These are phyloP conservation scores for Colletotrichum costaricense DNA, from an alignment of 2,329 filamentous ascomycete species.

Conservation along the genomic window DNA sequence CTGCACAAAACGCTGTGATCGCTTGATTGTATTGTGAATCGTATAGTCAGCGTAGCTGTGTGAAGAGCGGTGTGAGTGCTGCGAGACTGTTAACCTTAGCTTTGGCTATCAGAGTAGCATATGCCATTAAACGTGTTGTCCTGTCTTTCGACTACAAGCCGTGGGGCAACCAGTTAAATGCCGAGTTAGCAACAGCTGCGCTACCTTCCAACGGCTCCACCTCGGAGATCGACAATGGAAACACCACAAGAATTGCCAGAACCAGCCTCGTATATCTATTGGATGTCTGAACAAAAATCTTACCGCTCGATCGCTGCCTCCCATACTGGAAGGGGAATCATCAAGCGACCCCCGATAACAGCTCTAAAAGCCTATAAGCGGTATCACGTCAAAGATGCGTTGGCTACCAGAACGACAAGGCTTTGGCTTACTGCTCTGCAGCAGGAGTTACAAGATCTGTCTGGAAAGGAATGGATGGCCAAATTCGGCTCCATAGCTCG, in stretches of 20 bases:
- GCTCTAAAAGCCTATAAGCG: not conserved
- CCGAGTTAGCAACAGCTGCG: not conserved
- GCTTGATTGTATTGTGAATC: not conserved
- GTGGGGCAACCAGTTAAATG: not conserved
- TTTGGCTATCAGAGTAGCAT: not conserved
- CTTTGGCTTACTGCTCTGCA: too few species aligned
- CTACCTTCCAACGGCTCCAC: slow-evolving; percentile 7
- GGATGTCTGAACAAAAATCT: not conserved
- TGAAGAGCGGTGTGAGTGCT: not conserved
- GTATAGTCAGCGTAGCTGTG: not conserved
- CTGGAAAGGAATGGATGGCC: not conserved
- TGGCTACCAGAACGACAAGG: not conserved
- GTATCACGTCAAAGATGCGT: not conserved
- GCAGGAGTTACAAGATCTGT: not conserved
- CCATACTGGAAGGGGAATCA: not conserved
- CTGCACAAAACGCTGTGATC: not conserved
- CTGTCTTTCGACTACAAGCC: not conserved
- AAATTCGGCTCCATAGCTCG: not conserved
- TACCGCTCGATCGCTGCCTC: not conserved
- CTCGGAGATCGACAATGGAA: slow-evolving; percentile 19
- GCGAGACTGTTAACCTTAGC: not conserved
- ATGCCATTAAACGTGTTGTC: not conserved
- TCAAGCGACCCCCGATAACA: too few species aligned
- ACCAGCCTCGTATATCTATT: not conserved
- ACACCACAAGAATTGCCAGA: not conserved